Evolutionary conservation across 345 rosid species (phyloP), one percentile per base, ranked within the genome.

Genomic region (Salix exigua): DNA sequence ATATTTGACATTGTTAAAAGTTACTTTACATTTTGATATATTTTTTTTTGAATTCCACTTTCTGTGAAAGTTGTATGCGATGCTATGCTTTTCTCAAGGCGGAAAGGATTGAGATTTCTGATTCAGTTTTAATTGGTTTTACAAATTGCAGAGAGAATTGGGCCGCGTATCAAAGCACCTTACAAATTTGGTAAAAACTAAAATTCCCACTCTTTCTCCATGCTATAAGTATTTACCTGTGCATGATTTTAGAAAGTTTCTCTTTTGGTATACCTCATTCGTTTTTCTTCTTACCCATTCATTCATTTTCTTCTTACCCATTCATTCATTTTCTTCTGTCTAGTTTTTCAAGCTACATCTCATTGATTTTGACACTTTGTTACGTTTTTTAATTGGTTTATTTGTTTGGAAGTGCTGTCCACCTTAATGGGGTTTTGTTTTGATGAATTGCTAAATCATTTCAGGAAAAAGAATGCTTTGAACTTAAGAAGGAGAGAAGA

Each of bases 391-490:
- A 9, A 13, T 35, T 17, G 12, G n/a, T 2, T 50, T 66, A 33
- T 26, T 66, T 50, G 31, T 75, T 60, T 48, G 25, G 25, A 33
- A 35, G 11, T 5, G 1, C 25, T 21, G 0, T n/a, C 19, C 23
- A 37, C 26, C 6, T 44, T 48, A 28, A 28, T 28, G 25, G 64
- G 21, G 64, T 17, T 40, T n/a, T 18, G 23, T 30, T 66, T 31
- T 50, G 35, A 30, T 78, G 16, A 58, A 37, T 66, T 37, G 21
- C 69, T 77, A n/a, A 68, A 25, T 58, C 25, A 50, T 80, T 79
- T 63, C 82, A 94, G 98, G 95, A 92, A 61, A 85, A 79, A 18
- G 88, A 91, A 69, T 86, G 90, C 77, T 81, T 72, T 78, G 80
- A 89, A 81, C 94, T 85, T 70, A 89, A 71, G 78, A 88, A 88